Evolutionary conservation across 1,284 basidiomycete species (phyloP), one percentile per base, ranked within the genome.

Genomic region (Wolfiporia cocos): DNA sequence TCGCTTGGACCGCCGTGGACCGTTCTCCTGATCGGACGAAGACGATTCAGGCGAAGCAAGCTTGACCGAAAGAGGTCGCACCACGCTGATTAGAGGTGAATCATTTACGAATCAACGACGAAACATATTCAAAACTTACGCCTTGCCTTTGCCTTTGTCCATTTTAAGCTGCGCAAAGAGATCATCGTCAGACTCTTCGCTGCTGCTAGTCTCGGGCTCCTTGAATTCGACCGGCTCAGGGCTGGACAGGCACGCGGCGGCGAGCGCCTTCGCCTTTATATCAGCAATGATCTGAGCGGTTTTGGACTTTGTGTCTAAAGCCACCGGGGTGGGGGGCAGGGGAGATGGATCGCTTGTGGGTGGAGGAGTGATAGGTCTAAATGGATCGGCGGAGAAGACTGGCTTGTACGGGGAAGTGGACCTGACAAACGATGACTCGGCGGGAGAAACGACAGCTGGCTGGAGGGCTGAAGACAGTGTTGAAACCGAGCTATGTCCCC

Each of bases 211-310:
- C 34, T 69, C 67, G 17, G 64, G 56, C 11, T 77, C 73, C 15
- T 63, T 61, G 50, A 76, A 64, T 39, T 67, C 56, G 29, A 60
- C 49, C 28, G 54, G 46, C 49, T 57, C 63, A 14, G 73, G 69
- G 12, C 70, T 68, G 34, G 71, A 76, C 23, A 65, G 66, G n/a
- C n/a, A n/a, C 12, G 57, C 52, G 15, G 54, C 64, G 20, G 63
- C 66, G 12, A 41, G 44, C 3, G 54, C 59, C 44, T 67, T 69
- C 5, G 74, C 78, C 57, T 71, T 80, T 44, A 86, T 81, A 24
- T 74, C 64, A 4, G 71, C 78, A 37, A 87, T 78, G 30, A 85
- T 66, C 49, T 69, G 63, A 14, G 70, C 69, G 1, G 82, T 69
- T 58, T 77, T 83, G 18, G 64, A 56, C 15, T 65, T 66, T 2